Conservation (phyloP, 371 early-diverging fungal genomes). For the Syncephalis fuscata region DNA sequence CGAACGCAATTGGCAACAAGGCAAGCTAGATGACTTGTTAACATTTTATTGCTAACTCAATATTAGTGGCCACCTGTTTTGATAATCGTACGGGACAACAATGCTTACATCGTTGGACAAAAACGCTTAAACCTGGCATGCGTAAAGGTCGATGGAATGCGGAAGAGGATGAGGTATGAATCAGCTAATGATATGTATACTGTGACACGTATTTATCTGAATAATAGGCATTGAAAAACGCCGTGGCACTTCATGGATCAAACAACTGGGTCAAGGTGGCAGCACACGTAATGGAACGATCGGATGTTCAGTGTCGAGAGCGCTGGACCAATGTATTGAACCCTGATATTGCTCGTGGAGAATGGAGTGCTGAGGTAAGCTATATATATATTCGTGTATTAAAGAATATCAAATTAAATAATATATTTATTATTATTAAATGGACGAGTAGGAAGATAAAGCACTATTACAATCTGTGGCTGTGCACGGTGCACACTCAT, state of each 20-base stretch:
- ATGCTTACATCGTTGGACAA: constrained; percentile 69
- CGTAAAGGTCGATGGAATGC: constrained; percentile 50
- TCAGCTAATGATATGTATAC: constrained; percentile 1
- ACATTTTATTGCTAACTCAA: constrained; percentile 8
- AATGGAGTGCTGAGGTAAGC: constrained; percentile 32
- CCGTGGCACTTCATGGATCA: constrained; percentile 43
- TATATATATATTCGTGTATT: not conserved
- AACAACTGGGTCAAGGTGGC: constrained; percentile 63
- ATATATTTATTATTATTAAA: not conserved
- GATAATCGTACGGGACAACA: constrained; percentile 58
- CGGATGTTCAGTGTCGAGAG: constrained; percentile 80
- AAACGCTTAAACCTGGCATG: constrained; percentile 56
- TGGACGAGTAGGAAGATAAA: constrained; percentile 26
- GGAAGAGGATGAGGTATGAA: constrained; percentile 44
- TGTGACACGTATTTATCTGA: constrained; percentile 1
- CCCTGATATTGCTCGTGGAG: constrained; percentile 33
- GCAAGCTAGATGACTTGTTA: not conserved
- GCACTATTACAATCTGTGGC: constrained; percentile 18
- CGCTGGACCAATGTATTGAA: constrained; percentile 57
- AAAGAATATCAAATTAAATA: not conserved
- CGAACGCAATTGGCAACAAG: constrained; percentile 48
- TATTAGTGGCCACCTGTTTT: constrained; percentile 41
- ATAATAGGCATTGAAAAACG: constrained; percentile 29
- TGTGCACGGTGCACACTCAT: constrained; percentile 25
- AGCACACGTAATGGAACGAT: constrained; percentile 50